These are phyloP conservation scores for Phytophthora pseudosyringae DNA, from an alignment of 352 stramenopile species.

Conservation along the genomic window DNA sequence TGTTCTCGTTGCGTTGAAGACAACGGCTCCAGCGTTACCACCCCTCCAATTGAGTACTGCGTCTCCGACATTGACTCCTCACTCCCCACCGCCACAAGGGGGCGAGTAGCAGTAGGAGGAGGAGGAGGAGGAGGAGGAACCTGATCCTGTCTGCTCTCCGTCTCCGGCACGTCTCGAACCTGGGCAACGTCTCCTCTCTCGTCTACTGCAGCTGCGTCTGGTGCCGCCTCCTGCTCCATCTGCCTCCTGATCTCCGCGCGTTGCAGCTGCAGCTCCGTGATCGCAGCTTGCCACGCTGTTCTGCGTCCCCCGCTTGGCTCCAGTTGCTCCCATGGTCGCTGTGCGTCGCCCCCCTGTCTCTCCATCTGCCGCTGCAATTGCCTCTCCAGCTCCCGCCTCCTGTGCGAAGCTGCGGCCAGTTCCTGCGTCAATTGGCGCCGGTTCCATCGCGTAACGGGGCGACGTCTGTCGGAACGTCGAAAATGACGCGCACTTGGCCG, in stretches of 20 bases:
- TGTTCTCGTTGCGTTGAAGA: slow-evolving; percentile 13
- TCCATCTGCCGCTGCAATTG: slow-evolving; percentile 49
- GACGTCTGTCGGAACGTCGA: slow-evolving; percentile 1
- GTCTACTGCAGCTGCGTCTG: neutral
- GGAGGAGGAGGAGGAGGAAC: neutral
- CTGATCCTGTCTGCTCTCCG: neutral
- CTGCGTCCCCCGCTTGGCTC: slow-evolving; percentile 8
- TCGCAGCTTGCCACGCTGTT: slow-evolving; percentile 42
- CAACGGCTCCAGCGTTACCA: slow-evolving; percentile 60
- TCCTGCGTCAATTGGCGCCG: slow-evolving; percentile 45
- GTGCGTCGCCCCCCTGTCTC: neutral
- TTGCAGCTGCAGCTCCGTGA: slow-evolving; percentile 50
- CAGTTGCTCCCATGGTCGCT: slow-evolving; percentile 12
- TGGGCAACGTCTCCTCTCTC: neutral
- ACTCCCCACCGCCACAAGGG: neutral
- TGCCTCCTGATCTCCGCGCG: slow-evolving; percentile 51
- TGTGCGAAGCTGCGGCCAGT: slow-evolving; percentile 39
- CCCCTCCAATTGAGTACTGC: slow-evolving; percentile 65
- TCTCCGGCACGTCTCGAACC: neutral
- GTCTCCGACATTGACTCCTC: slow-evolving; percentile 17
- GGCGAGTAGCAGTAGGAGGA: neutral
- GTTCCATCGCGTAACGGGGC: slow-evolving; percentile 30
- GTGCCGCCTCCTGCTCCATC: slow-evolving; percentile 45
- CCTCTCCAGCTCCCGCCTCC: slow-evolving; percentile 41
- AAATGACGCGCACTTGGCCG: neutral